Conservation (phyloP, 2,329 filamentous ascomycete species). For the Zymoseptoria passerinii region DNA sequence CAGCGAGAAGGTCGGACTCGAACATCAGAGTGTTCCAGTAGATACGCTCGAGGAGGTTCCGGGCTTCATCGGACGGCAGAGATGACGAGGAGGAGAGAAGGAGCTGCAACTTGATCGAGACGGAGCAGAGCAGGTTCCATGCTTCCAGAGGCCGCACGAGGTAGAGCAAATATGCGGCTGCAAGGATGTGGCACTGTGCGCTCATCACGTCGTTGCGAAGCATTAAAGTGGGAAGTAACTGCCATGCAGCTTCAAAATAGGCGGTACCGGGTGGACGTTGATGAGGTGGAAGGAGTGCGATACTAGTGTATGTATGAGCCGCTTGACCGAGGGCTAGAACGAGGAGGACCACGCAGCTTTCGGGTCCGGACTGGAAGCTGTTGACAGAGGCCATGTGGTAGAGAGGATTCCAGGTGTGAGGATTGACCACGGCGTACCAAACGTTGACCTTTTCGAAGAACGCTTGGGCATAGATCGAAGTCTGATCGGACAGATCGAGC, state of each 20-base stretch:
- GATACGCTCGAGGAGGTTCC: conserved; percentile 66
- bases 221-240: conserved; percentile 67
- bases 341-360: conserved; percentile 73
- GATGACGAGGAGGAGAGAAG: conserved; percentile 65
- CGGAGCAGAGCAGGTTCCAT: conserved; percentile 71
- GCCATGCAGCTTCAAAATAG: conserved; percentile 76
- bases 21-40: conserved; percentile 80
- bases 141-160: conserved; percentile 73
- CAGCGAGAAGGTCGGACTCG: conserved; percentile 68
- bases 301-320: conserved; percentile 60
- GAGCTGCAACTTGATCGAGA: conserved; percentile 73
- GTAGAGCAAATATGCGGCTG: conserved; percentile 75
- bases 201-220: conserved; percentile 69
- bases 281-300: conserved; percentile 59
- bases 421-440: conserved; percentile 80
- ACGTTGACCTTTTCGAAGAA: conserved; percentile 76
- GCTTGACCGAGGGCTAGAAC: conserved; percentile 72
- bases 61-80: conserved; percentile 56
- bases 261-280: conserved; percentile 67
- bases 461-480: conserved; percentile 67
- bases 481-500: conserved; percentile 51
- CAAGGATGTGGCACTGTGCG: conserved; percentile 71
- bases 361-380: conserved; percentile 68
- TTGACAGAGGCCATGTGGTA: conserved; percentile 68
- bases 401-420: conserved; percentile 68